phyloP scores from a whole-genome alignment of 1,284 basidiomycete genomes.

The Moniliophthora roreri region DNA sequence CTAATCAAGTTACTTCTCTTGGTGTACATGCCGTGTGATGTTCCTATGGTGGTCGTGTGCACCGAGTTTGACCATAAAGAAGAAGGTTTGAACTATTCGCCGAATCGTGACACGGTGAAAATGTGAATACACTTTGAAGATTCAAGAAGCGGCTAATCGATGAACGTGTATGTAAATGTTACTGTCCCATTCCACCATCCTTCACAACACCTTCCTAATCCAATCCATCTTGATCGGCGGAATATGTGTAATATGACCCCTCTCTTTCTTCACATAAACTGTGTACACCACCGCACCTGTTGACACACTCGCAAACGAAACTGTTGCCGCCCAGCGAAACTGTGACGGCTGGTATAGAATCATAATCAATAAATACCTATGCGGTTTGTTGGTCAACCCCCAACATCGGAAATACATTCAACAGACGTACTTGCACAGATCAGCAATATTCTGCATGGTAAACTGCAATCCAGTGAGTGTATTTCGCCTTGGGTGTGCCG shows the following conservation, averaged over 20 bases:
- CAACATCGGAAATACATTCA: background rate
- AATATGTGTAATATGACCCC: constrained; percentile 21
- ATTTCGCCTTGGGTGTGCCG: constrained; percentile 41
- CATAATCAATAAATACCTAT: constrained; percentile 17
- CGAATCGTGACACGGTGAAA: too few species aligned
- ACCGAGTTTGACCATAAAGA: too few species aligned
- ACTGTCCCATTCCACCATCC: background rate
- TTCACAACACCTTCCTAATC: constrained; percentile 10
- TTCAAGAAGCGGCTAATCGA: too few species aligned
- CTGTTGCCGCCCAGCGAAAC: constrained; percentile 20
- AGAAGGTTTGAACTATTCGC: too few species aligned
- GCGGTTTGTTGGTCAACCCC: background rate
- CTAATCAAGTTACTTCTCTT: too few species aligned
- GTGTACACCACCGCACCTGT: constrained; percentile 20
- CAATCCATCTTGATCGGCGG: constrained; percentile 4
- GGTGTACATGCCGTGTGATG: too few species aligned
- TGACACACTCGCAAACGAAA: constrained; percentile 21
- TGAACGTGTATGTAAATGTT: too few species aligned
- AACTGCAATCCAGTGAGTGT: constrained; percentile 32
- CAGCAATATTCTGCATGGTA: constrained; percentile 27
- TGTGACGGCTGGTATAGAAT: constrained; percentile 19
- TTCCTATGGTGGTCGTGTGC: too few species aligned
- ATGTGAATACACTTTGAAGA: too few species aligned
- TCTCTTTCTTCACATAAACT: constrained; percentile 20
- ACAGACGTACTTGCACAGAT: constrained; percentile 21